A percentile compares a stretch with the other conserved stretches of the same genome.
phyloP scores from a whole-genome alignment of 169 alveolate genomes.

The Cystoisospora suis region DNA sequence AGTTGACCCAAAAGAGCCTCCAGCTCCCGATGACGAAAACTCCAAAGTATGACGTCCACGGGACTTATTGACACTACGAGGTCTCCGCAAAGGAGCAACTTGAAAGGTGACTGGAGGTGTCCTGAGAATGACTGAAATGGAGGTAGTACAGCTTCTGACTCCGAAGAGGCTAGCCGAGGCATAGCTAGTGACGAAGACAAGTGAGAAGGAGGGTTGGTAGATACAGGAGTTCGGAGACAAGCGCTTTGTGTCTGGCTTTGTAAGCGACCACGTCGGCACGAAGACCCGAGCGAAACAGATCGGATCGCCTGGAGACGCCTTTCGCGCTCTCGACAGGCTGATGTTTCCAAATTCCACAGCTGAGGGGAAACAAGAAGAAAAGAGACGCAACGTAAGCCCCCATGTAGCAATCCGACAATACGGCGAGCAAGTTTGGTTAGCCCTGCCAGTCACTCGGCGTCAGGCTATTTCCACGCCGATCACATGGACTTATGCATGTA shows the following conservation, averaged over 20 bases:
- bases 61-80: conserved; percentile 53
- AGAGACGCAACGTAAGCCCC: not conserved
- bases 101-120: conserved; percentile 57
- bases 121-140: conserved; percentile 59
- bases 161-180: not conserved
- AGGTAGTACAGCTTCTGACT: not conserved
- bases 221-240: too few species aligned
- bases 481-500: too few species aligned
- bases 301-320: too few species aligned
- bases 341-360: conserved; percentile 14
- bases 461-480: too few species aligned
- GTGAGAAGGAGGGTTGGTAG: not conserved
- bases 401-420: too few species aligned
- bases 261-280: too few species aligned
- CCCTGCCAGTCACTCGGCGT: too few species aligned
- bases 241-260: too few species aligned
- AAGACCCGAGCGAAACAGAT: too few species aligned
- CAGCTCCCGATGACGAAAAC: not conserved
- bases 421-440: too few species aligned
- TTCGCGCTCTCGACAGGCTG: not conserved
- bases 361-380: not conserved
- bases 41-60: conserved; percentile 60
- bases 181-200: too few species aligned
- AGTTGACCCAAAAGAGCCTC: not conserved
- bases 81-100: conserved; percentile 47